Base-by-base conservation (phyloP, 2,329 filamentous ascomycete species). In the Colletotrichum navitas region DNA sequence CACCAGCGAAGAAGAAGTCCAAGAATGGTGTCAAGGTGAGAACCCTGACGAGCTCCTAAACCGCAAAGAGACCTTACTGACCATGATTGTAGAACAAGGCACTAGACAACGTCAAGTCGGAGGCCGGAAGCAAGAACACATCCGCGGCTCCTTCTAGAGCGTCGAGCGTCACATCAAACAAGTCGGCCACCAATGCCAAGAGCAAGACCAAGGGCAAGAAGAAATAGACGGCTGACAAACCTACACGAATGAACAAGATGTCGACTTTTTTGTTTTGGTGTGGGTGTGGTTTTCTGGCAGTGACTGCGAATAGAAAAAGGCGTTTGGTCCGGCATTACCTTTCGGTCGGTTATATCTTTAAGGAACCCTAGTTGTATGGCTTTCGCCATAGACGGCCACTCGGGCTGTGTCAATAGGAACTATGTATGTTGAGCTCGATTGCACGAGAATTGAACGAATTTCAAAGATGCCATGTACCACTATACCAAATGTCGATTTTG, bases 1-100 rank as follows among this genome's bases (percentile, higher is more conserved):
- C 90, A 1, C 94, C 94, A n/a, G 91, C 91, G 1, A 97, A 97
- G 89, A 98, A 98, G 88, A 97, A 97, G 89, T 88, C 91, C 21
- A 97, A 97, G 87, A 94, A 93, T 76, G 91, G 91, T 64, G 92
- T 94, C 73, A 97, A 97, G 89, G 94, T 96, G 86, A 80, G 90
- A 62, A 12, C 18, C 26, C 12, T 1, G 73, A 26, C 74, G 73
- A 68, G 24, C 29, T 8, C 29, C 47, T 68, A 63, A 49, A 65
- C 6, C n/a, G 3, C 21, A 2, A 14, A 39, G n/a, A 29, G 62
- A 63, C 54, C 68, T 10, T 71, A 59, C 34, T 64, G 64, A 68
- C 34, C 62, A 64, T 55, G 36, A 52, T 58, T 39, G 74, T 79
- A 98, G 95, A 97, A 98, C 82, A 98, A 98, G 84, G 91, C 94